Evolutionary conservation across 352 stramenopile genomes (phyloP).

Genomic region (Globisporangium acanthophoron): DNA sequence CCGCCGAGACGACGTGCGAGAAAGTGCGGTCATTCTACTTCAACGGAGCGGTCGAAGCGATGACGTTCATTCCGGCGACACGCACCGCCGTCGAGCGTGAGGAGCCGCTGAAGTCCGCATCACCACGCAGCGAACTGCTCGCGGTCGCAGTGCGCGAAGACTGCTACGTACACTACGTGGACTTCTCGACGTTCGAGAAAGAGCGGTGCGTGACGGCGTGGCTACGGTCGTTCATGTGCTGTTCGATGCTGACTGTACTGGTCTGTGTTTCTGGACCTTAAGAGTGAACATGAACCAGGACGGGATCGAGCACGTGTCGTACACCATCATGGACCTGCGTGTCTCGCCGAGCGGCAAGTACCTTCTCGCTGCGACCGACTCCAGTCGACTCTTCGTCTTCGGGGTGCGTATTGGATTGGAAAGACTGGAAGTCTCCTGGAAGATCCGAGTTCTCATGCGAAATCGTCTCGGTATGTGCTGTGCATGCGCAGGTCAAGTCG

Average conservation of each 20-base stretch:
- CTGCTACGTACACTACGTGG: constrained; percentile 82
- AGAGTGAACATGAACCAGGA: constrained; percentile 87
- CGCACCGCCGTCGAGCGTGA: neutral
- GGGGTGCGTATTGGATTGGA: too few relatives aligned
- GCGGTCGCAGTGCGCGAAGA: constrained; percentile 70
- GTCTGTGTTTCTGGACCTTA: constrained; percentile 1
- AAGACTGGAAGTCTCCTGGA: too few relatives aligned
- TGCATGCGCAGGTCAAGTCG: constrained; percentile 34
- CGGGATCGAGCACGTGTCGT: constrained; percentile 82
- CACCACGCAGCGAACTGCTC: constrained; percentile 31
- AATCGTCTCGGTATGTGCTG: too few relatives aligned
- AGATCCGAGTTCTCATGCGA: too few relatives aligned
- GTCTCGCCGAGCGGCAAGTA: constrained; percentile 73
- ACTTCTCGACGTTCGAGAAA: constrained; percentile 76
- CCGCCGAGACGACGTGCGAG: constrained; percentile 16
- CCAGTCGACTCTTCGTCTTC: constrained; percentile 80
- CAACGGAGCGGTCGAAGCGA: constrained; percentile 69
- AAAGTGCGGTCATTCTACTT: constrained; percentile 86
- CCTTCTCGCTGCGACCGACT: constrained; percentile 72
- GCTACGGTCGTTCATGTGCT: neutral
- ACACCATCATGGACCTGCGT: constrained; percentile 82
- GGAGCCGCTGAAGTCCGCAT: neutral
- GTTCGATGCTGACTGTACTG: neutral
- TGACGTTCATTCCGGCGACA: constrained; percentile 44
- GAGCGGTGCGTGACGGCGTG: constrained; percentile 33